Base-by-base conservation (phyloP, 805 yeast species). In the Candida arabinofermentans region DNA sequence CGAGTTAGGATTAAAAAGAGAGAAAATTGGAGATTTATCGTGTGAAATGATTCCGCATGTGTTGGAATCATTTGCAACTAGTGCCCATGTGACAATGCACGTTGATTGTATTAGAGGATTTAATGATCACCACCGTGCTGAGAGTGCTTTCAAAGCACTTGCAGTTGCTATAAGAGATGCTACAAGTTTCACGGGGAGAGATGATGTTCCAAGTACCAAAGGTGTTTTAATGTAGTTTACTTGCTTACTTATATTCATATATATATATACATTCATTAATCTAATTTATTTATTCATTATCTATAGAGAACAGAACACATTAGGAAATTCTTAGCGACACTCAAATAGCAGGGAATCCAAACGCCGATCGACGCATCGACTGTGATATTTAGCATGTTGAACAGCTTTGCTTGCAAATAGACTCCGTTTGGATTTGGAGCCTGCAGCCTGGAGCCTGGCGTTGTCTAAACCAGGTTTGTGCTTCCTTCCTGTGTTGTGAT, bases 11-110 rank as follows among this genome's bases (percentile, higher is more conserved):
- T 74, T 93, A 57, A 85, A 83, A 64, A 75, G 99, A 50, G 99
- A 93, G 62, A 89, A 83, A 61, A 81, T 93, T 53, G 99, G 99
- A 40, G 95, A 86, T 57, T 72, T 93, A 39, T 79, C 89, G 27
- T 79, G 93, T 57, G 99, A 93, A 67, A 93, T 93, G 99, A 84
- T 93, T 49, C 97, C 97, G n/a, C 99, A 93, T 63, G 90, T 93
- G 36, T 61, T 93, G 47, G 96, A 89, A 64, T 83, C 95, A 54
- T 93, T 93, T 70, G 96, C 98, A 3, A 87, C 85, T 55, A 86
- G 86, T 31, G 96, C 97, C 1, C 83, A 84, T 46, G 75, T 93
- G 41, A 93, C 99, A 1, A 58, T 93, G 57, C 99, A 93, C 58
- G 96, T 93, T 27, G 99, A 93, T 65, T 87, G 96, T 62, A 59